phyloP scores from a whole-genome alignment of 305 asterid species.

The Fraxinus albicans region DNA sequence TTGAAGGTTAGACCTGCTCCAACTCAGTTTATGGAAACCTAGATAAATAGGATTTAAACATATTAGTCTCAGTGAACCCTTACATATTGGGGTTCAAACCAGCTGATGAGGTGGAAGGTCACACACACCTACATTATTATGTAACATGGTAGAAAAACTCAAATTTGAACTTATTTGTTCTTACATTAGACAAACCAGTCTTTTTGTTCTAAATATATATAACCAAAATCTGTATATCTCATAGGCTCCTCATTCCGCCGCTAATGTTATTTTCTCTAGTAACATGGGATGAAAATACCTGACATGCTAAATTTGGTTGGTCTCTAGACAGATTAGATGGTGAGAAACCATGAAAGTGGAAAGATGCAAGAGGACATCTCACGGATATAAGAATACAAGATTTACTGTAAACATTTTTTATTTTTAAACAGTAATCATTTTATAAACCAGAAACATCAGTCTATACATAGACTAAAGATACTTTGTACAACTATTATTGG shows the following conservation, averaged over 20 bases:
- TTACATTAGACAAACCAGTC: not conserved
- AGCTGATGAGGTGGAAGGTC: not conserved
- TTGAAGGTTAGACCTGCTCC: not conserved
- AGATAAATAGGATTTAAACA: not conserved
- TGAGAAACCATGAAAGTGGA: not conserved
- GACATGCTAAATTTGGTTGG: not conserved
- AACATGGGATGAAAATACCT: not conserved
- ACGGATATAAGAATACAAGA: not conserved
- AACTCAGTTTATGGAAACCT: not conserved
- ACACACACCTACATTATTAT: not conserved
- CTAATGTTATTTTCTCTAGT: not conserved
- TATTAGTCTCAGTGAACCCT: not conserved
- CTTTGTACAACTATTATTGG: not conserved
- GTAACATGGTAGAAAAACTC: not conserved
- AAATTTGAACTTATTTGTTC: not conserved
- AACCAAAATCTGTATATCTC: not conserved
- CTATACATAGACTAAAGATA: not conserved
- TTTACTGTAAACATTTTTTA: not conserved
- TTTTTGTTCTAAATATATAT: not conserved
- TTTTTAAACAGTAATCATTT: not conserved
- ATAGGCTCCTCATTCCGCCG: not conserved
- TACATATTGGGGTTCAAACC: not conserved
- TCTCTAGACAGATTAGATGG: not conserved
- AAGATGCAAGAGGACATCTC: not conserved
- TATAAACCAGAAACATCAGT: not conserved